Percentiles rank a stretch among this genome's conserved stretches.
Evolutionary conservation across 306 rosid genomes (phyloP).

Genomic region (Coriaria nepalensis): DNA sequence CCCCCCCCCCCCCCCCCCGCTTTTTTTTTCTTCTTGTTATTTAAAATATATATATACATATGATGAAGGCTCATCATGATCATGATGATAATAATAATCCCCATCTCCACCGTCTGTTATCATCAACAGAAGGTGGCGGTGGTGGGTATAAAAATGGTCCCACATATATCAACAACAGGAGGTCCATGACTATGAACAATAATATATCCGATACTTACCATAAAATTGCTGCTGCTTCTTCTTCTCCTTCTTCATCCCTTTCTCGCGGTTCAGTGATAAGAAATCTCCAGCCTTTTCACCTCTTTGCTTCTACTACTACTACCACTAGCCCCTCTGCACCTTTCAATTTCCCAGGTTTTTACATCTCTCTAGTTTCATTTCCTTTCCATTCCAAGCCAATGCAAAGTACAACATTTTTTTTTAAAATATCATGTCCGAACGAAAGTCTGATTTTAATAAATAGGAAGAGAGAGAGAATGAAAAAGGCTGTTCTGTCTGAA

Average conservation of each 20-base stretch:
- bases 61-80: conserved; percentile 14
- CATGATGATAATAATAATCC: conserved; percentile 28
- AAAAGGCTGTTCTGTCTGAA: conserved; percentile 13
- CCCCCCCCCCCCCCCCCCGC: too few species aligned
- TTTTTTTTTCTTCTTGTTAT: too few species aligned
- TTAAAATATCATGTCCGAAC: too few species aligned
- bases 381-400: conserved; percentile 3
- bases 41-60: background rate
- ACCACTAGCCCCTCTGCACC: conserved; percentile 13
- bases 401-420: background rate
- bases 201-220: conserved; percentile 15
- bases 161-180: conserved; percentile 15
- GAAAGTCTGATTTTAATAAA: background rate
- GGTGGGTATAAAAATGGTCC: conserved; percentile 28
- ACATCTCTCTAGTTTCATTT: conserved; percentile 1
- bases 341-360: conserved; percentile 47
- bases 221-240: conserved; percentile 8
- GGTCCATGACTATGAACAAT: conserved; percentile 14
- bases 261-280: conserved; percentile 20
- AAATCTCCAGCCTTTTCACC: conserved; percentile 47
- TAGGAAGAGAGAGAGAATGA: background rate
- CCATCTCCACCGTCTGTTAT: conserved; percentile 32
- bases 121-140: conserved; percentile 19
- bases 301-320: conserved; percentile 16
- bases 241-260: conserved; percentile 14